phyloP scores from a whole-genome alignment of 148 eudicot species.

The Chenopodium album region DNA sequence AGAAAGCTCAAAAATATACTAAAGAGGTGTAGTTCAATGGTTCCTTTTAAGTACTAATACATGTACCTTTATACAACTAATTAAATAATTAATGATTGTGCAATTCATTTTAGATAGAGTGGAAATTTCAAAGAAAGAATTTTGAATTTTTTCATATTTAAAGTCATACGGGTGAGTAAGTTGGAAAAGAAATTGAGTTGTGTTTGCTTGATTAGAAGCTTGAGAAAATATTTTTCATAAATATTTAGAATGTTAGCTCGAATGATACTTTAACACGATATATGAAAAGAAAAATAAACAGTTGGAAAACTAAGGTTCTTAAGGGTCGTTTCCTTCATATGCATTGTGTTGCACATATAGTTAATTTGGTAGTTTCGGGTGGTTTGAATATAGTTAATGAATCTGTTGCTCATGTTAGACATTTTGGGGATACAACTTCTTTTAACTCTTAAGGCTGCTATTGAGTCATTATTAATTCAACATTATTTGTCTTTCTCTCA shows the following conservation, averaged over 20 bases:
- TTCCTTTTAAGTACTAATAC: background rate
- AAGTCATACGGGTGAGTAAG: background rate
- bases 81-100: background rate
- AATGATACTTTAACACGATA: background rate
- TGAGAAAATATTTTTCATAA: background rate
- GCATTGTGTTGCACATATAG: background rate
- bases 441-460: background rate
- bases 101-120: background rate
- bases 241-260: background rate
- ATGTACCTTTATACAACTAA: background rate
- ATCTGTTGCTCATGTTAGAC: background rate
- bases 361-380: background rate
- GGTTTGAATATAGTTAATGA: background rate
- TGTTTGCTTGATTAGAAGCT: background rate
- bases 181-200: background rate
- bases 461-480: background rate
- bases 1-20: background rate
- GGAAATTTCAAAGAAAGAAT: background rate
- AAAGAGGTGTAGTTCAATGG: background rate
- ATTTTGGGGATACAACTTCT: background rate
- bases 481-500: no score
- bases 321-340: background rate
- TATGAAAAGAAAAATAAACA: background rate
- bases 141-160: background rate
- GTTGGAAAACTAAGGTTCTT: background rate